Conservation (phyloP, 2,329 filamentous ascomycete genomes). For the Stemphylium vesicarium region DNA sequence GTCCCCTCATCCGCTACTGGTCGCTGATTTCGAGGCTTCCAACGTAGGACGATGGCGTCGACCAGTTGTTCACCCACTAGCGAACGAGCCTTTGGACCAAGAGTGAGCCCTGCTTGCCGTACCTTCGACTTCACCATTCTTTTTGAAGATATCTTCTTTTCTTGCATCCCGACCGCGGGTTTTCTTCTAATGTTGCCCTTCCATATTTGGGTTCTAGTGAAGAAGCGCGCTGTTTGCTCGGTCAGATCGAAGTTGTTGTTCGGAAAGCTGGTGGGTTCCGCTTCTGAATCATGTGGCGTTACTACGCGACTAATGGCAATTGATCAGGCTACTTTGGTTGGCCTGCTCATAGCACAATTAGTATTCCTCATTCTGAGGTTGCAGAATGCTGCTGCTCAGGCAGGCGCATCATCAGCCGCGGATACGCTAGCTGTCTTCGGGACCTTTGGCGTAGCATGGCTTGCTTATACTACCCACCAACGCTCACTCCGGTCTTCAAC, state of each 20-base stretch:
- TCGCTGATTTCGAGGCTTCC: background rate
- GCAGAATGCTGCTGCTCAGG: background rate
- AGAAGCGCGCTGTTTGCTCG: background rate
- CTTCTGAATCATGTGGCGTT: background rate
- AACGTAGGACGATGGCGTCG: background rate
- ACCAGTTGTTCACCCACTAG: background rate
- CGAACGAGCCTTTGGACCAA: background rate
- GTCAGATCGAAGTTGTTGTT: background rate
- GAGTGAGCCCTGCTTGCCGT: background rate
- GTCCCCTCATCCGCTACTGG: no score
- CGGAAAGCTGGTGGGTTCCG: background rate
- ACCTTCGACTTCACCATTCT: background rate
- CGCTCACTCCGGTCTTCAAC: background rate
- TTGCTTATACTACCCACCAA: background rate
- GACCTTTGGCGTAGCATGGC: background rate
- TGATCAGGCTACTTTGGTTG: background rate
- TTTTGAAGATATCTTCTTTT: slow-evolving; percentile 1
- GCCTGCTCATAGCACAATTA: background rate
- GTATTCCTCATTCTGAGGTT: background rate
- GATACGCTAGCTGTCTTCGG: background rate
- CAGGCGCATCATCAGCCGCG: background rate
- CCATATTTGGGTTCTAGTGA: background rate
- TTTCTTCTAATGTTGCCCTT: background rate
- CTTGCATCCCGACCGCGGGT: background rate
- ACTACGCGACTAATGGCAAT: background rate